Conservation (phyloP, 164 flowering plant species). For the Vitis rupestris region DNA sequence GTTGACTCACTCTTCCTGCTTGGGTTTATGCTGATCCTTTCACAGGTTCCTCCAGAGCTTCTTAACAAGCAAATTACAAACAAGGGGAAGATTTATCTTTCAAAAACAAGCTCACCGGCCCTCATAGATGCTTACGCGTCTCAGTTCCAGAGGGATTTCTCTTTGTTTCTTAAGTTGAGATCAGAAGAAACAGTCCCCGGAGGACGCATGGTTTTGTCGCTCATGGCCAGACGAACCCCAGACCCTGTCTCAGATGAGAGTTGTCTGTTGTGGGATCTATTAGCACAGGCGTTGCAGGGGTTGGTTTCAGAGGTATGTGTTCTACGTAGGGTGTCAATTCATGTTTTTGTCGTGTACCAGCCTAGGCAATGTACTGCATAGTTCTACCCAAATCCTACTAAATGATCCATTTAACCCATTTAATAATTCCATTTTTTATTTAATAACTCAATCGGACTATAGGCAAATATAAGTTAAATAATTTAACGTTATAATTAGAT, state of each 20-base stretch:
- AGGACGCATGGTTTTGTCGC: constrained; percentile 36
- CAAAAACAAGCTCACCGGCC: constrained; percentile 11
- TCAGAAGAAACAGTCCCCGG: constrained; percentile 27
- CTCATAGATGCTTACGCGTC: constrained; percentile 8
- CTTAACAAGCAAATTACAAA: constrained; percentile 3
- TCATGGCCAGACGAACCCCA: constrained; percentile 19
- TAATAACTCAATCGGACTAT: no score
- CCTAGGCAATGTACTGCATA: not conserved
- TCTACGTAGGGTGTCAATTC: not conserved
- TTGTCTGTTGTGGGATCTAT: constrained; percentile 25
- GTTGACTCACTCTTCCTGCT: no score
- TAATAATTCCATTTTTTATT: no score
- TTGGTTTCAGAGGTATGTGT: constrained; percentile 26
- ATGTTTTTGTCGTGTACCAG: no score
- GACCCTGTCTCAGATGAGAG: constrained; percentile 25
- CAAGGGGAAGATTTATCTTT: constrained; percentile 19
- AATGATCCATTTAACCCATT: no score
- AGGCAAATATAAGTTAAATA: no score
- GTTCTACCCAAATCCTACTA: not conserved
- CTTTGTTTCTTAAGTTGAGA: constrained; percentile 25
- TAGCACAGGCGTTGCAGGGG: constrained; percentile 24
- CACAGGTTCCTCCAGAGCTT: constrained; percentile 14
- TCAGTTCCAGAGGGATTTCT: constrained; percentile 33
- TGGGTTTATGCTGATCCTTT: not conserved
- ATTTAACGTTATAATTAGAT: no score